phyloP scores from a whole-genome alignment of 2,329 filamentous ascomycete species.

The Paecilomyces formosus region DNA sequence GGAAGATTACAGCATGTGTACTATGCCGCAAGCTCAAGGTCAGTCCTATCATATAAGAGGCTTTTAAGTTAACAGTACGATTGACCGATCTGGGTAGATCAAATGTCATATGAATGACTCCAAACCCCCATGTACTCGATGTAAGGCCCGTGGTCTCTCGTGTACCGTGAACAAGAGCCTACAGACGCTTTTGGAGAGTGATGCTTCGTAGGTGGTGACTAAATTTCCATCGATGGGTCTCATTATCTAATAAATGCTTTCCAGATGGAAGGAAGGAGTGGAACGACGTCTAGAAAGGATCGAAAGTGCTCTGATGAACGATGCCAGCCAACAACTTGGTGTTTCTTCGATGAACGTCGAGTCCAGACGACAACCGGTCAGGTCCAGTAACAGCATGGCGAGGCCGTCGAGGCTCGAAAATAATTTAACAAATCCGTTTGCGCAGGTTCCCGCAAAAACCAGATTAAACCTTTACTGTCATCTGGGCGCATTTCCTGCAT shows the following conservation, averaged over 20 bases:
- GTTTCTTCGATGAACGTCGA: neutral
- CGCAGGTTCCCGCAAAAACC: neutral
- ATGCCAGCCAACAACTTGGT: neutral
- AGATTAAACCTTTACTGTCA: neutral
- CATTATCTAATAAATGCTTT: neutral
- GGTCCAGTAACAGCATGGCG: neutral
- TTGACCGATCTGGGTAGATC: neutral
- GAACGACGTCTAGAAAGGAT: slow-evolving; percentile 1
- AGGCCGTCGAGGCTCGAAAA: neutral
- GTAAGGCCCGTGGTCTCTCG: slow-evolving; percentile 4
- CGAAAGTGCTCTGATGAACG: neutral
- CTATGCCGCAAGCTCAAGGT: slow-evolving; percentile 23
- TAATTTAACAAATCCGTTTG: neutral
- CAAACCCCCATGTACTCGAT: slow-evolving; percentile 5
- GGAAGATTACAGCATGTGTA: slow-evolving; percentile 23
- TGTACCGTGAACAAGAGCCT: slow-evolving; percentile 7
- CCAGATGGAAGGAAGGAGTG: slow-evolving; percentile 6
- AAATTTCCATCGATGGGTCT: neutral
- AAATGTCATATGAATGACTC: slow-evolving; percentile 4
- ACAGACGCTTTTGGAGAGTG: slow-evolving; percentile 6
- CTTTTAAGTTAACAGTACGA: neutral
- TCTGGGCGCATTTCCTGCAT: neutral
- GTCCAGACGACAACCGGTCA: neutral
- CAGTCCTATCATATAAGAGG: neutral
- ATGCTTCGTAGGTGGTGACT: slow-evolving; percentile 3